phyloP scores from a whole-genome alignment of 1,284 basidiomycete species.

The Cutaneotrichosporon dermatis region DNA sequence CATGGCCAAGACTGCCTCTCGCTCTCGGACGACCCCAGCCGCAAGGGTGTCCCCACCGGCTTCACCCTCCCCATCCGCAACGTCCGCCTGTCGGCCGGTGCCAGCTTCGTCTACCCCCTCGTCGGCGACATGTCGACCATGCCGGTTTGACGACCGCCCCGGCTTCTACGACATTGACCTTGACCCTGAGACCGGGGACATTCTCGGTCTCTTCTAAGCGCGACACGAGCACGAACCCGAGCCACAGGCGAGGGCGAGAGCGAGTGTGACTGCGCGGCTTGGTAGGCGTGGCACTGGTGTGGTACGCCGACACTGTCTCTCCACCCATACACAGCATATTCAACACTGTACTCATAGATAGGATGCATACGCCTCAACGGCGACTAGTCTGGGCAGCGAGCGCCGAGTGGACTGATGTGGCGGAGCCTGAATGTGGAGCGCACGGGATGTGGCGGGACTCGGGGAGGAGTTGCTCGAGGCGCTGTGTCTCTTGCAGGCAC shows the following conservation, averaged over 20 bases:
- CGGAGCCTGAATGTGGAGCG: no score
- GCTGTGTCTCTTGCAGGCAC: no score
- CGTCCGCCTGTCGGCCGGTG: conserved; percentile 85
- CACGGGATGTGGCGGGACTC: no score
- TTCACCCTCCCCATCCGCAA: conserved; percentile 91
- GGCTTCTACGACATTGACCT: conserved; percentile 57
- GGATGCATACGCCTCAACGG: conserved; percentile 7
- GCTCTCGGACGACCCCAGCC: conserved; percentile 87
- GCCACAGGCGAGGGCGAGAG: no score
- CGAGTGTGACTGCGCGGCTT: no score
- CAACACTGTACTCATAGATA: conserved; percentile 1
- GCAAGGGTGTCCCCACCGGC: conserved; percentile 82
- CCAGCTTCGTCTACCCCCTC: conserved; percentile 92
- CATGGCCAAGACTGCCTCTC: conserved; percentile 99
- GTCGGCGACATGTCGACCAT: conserved; percentile 95
- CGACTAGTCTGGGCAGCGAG: background rate
- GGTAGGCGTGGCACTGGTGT: no score
- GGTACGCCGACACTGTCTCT: no score
- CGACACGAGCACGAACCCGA: background rate
- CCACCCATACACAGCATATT: background rate
- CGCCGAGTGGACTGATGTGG: no score
- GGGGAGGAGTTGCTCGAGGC: no score
- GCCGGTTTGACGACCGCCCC: conserved; percentile 92
- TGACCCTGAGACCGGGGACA: conserved; percentile 48
- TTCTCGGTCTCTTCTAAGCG: conserved; percentile 47